Conservation (phyloP, 2,329 filamentous ascomycete genomes). For the Lachnellula suecica region DNA sequence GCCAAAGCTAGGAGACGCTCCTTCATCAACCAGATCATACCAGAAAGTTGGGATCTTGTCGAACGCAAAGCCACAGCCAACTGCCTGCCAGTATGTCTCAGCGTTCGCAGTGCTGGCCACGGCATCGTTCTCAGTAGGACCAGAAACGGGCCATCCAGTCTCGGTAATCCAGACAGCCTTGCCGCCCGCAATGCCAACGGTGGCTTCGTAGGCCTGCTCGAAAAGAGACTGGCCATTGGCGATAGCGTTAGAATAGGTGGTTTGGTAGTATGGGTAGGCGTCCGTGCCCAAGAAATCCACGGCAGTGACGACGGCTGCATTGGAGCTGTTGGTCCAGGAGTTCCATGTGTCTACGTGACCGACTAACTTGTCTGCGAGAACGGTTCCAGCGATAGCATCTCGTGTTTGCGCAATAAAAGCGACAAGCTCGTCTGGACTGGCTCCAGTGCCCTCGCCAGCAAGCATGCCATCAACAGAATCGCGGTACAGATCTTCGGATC, state of each 20-base stretch:
- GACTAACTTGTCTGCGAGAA: constrained; percentile 56
- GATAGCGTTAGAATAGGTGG: constrained; percentile 65
- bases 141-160: constrained; percentile 82
- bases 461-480: constrained; percentile 67
- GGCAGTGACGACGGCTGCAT: constrained; percentile 66
- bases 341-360: constrained; percentile 93
- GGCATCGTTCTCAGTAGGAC: constrained; percentile 59
- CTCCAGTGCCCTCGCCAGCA: constrained; percentile 62
- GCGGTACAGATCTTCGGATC: constrained; percentile 84
- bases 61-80: constrained; percentile 72
- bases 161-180: constrained; percentile 86
- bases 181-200: constrained; percentile 55
- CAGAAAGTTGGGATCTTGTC: constrained; percentile 69
- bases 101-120: constrained; percentile 67
- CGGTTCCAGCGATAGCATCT: constrained; percentile 60
- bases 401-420: constrained; percentile 71
- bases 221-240: constrained; percentile 65
- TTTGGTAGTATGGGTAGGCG: constrained; percentile 82
- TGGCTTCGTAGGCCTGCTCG: constrained; percentile 61
- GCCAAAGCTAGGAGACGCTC: constrained; percentile 65
- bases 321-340: constrained; percentile 71
- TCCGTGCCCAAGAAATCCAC: constrained; percentile 82
- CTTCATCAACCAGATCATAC: constrained; percentile 72
- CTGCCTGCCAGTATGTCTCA: constrained; percentile 75
- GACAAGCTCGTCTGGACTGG: constrained; percentile 60